Conservation (phyloP, 257 asterid genomes). For the Fraxinus americana region DNA sequence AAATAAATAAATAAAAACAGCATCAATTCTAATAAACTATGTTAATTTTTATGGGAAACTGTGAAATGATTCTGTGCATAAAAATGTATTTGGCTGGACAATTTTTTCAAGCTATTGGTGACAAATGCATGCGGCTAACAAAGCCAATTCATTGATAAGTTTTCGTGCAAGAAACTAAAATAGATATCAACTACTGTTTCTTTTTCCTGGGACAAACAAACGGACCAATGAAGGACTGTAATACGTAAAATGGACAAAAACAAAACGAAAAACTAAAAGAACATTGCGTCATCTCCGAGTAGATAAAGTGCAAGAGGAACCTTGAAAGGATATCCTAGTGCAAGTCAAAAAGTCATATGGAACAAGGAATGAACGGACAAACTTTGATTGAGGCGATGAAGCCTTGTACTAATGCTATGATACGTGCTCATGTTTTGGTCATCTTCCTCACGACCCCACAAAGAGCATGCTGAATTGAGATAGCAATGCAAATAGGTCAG, state of each 20-base stretch:
- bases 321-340: neutral
- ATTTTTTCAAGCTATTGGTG: neutral
- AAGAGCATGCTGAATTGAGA: constrained; percentile 9
- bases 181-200: neutral
- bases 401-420: neutral
- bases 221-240: neutral
- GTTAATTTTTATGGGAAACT: constrained; percentile 24
- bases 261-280: too few relatives aligned
- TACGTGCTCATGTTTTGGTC: neutral
- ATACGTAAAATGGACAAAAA: neutral
- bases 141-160: neutral
- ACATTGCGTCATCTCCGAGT: too few relatives aligned
- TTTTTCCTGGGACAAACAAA: neutral
- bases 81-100: constrained; percentile 2
- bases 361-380: neutral
- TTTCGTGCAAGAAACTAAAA: neutral
- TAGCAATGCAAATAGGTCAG: neutral
- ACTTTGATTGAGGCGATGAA: neutral
- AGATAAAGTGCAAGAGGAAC: neutral
- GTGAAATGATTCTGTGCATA: constrained; percentile 8
- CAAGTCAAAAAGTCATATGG: neutral
- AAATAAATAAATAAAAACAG: too few relatives aligned
- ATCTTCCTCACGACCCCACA: neutral
- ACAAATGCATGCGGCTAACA: constrained; percentile 6
- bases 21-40: too few relatives aligned